Evolutionary conservation across 176 grass and related monocot species (phyloP), one percentile per base, ranked within the genome.

Genomic region (Zea luxurians): DNA sequence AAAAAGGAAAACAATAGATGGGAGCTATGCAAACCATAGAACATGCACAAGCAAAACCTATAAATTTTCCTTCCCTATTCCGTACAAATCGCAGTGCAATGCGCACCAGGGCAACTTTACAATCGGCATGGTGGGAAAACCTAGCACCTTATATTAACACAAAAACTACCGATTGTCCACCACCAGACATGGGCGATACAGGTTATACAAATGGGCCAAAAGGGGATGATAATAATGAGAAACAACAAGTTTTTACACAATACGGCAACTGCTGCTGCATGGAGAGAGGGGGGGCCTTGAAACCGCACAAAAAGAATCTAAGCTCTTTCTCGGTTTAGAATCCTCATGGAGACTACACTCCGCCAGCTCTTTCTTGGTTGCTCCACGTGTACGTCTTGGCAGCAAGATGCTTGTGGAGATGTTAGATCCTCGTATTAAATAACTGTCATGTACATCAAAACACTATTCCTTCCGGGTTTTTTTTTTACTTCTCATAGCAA

Each of bases 291-390:
- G 70, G 73, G 73, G 45, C 86, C 84, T 68, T 49, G 5, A 52
- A 80, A 83, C 38, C 8, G 54, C 80, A 85, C 87, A 83, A 74
- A 97, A 97, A 93, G 88, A 94, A 91, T 86, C 68, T 65, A 78
- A 76, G 15, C 57, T 64, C 84, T 65, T 80, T 67, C 81, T 83
- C 21, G 37, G 40, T 68, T 15, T 75, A 66, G 53, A 86, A 80
- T 71, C 62, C 63, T 73, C 47, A 78, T 66, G 67, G 82, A 80
- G 71, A 18, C 80, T 79, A 92, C 73, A 92, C 73, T 68, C 80
- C 77, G 84, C 89, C 87, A 96, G 84, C 78, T 83, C 86, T 83
- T 83, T 83, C 79, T 12, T 27, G 27, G 27, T 17, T 62, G 85
- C 54, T 34, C 75, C 77, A 80, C 66, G 11, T 37, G 17, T 49